Conservation (phyloP, 768 basidiomycete species). For the Boletus rufocinnamomeus region DNA sequence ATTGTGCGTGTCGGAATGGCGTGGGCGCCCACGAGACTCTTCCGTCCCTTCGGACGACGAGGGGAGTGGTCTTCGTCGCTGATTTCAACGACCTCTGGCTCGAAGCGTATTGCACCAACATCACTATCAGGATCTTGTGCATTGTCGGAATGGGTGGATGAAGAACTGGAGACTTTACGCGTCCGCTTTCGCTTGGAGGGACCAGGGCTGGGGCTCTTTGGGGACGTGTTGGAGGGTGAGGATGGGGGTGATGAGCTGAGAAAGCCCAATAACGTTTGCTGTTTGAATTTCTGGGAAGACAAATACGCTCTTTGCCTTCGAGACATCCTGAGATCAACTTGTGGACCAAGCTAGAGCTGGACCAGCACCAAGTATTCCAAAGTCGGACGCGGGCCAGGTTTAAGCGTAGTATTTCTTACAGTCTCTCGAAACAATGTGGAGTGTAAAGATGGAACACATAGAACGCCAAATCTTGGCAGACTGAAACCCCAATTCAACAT, state of each 20-base stretch:
- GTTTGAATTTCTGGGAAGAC: constrained; percentile 38
- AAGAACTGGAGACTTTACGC: constrained; percentile 13
- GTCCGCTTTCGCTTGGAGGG: constrained; percentile 21
- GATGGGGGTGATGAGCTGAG: constrained; percentile 33
- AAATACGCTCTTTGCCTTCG: constrained; percentile 6
- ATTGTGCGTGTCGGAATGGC: constrained; percentile 9
- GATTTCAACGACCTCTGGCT: constrained; percentile 32
- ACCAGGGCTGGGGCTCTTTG: constrained; percentile 3
- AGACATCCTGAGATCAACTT: constrained; percentile 3
- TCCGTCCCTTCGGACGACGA: constrained; percentile 27
- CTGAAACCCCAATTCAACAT: background rate
- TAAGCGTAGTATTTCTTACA: background rate
- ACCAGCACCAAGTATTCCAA: background rate
- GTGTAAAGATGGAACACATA: too few species aligned
- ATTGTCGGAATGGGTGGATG: constrained; percentile 20
- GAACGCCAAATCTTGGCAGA: background rate
- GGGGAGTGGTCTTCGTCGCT: constrained; percentile 31
- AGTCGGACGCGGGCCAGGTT: background rate
- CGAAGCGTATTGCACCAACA: constrained; percentile 54
- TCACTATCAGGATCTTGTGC: constrained; percentile 42
- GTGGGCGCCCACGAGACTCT: constrained; percentile 16
- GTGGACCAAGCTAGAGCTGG: background rate
- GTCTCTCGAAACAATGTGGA: background rate
- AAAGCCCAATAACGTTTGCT: constrained; percentile 45
- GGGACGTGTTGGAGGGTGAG: constrained; percentile 13